phyloP scores from a whole-genome alignment of 768 basidiomycete species.

The Termitomyces sp. region DNA sequence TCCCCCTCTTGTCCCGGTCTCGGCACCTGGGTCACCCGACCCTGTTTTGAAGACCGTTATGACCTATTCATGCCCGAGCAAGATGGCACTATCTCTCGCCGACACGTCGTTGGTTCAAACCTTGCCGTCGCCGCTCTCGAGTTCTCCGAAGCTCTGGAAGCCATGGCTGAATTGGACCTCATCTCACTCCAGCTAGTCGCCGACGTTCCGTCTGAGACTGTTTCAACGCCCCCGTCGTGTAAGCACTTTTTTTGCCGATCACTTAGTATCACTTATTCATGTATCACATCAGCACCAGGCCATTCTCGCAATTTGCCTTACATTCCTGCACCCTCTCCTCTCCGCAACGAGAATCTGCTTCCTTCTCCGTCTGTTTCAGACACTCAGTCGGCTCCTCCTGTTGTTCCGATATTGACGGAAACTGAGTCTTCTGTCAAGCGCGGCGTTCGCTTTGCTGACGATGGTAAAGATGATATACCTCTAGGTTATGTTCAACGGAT shows the following conservation, averaged over 20 bases:
- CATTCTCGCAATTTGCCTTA: constrained; percentile 29
- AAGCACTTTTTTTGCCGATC: constrained; percentile 7
- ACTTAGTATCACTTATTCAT: constrained; percentile 4
- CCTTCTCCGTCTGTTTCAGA: constrained; percentile 8
- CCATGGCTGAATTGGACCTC: constrained; percentile 51
- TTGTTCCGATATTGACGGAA: constrained; percentile 9
- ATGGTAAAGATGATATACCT: constrained; percentile 69
- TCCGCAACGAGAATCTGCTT: constrained; percentile 35
- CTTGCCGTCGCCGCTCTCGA: constrained; percentile 70
- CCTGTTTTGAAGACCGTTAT: constrained; percentile 74
- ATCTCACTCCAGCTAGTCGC: constrained; percentile 16
- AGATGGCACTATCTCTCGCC: constrained; percentile 30
- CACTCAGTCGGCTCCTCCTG: constrained; percentile 8
- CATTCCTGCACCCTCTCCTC: constrained; percentile 45
- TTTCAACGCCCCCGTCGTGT: constrained; percentile 14
- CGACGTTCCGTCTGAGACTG: constrained; percentile 14
- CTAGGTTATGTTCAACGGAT: constrained; percentile 66
- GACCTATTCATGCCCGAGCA: constrained; percentile 47
- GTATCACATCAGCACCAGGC: constrained; percentile 18
- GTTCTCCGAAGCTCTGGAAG: constrained; percentile 64
- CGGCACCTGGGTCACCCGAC: constrained; percentile 65
- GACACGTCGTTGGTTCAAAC: constrained; percentile 43
- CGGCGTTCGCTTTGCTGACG: constrained; percentile 64
- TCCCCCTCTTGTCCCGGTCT: constrained; percentile 52
- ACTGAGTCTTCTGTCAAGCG: constrained; percentile 36